Base-by-base conservation (phyloP, 225 moss, liverwort and hornwort species). In the Straminergon stramineum region DNA sequence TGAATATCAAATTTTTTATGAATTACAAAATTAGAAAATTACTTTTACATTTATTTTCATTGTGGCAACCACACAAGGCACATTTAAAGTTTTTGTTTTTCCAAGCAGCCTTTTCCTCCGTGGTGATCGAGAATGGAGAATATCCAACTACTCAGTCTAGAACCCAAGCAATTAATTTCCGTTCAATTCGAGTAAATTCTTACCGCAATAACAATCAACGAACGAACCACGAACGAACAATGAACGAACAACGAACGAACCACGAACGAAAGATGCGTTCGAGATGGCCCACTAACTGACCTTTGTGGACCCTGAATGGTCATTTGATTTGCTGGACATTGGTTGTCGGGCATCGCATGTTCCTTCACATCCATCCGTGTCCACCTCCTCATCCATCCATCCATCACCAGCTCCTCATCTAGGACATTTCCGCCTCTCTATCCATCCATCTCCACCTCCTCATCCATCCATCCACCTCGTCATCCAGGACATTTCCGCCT, bases 391-490 rank as follows among this genome's bases (percentile, higher is more conserved):
- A 65, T 51, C 34, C 75, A 85, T 75, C 35, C 35, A 64, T 48
- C 64, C 48, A 64, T 48, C 21, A 7, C 18, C 53, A 6, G 13
- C 51, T 45, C 45, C 30, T n/a, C n/a, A n/a, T n/a, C n/a, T n/a
- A n/a, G n/a, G n/a, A n/a, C n/a, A 34, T 34, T 0, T 3, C 2
- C 19, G 0, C 10, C 9, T 35, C 1, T 5, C 3, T 41, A 13
- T 61, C 12, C 64, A 64, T 48, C 64, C 48, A 64, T 48, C 21
- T 10, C 18, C 53, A 6, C 23, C 51, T 45, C 45, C 30, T 2
- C 48, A 48, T 75, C 51, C 53, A 35, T 35, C 53, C 77, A 53
- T 34, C 11, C 45, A 8, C 8, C 2, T 61, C 43, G 11, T 7
- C 53, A 77, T 55, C 52, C 67, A 67, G 48, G 48, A 48, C 82